Base-by-base conservation (phyloP, 2,329 filamentous ascomycete genomes). In the Ilyonectria sp. region DNA sequence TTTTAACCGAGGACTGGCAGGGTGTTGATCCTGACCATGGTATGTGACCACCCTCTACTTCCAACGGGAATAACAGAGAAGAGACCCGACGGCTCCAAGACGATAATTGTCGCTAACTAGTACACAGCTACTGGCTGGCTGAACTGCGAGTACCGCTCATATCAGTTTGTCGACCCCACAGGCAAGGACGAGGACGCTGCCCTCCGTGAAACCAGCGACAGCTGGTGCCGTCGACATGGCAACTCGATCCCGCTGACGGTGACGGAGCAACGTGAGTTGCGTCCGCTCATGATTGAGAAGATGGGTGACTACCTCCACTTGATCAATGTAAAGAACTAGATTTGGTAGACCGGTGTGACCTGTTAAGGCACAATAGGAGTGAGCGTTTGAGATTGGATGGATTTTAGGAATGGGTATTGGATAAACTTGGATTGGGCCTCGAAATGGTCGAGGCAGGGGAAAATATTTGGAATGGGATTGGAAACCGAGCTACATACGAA, bases 1-100 rank as follows among this genome's bases (percentile, higher is more conserved):
- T 94, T 75, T 82, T 97, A 69, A 96, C 93, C 0, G 89, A 94
- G 72, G 94, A 97, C 75, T 97, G 91, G 89, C 85, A 89, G 60
- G 92, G 90, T 47, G 86, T 87, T 26, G 78, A 81, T 74, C 74
- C 84, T 4, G 74, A 75, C 0, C 69, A 68, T 65, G 82, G 85
- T 86, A 79, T 63, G 84, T 77, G 33, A 31, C 47, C 58, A 62
- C 61, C 58, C 37, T 58, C 63, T 50, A 60, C 40, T 47, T 40
- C 44, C 13, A 29, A 40, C 21, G 6, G 19, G 13, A 21, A 52
- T 6, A n/a, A 35, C 10, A 4, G n/a, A 21, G 26, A 43, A 33
- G 15, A 7, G 13, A 44, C 19, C 35, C 15, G 33, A 44, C 26
- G 19, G 13, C 9, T 10, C 2, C 11, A 40, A 43, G 40, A 40